Percentiles rank a stretch among this genome's conserved stretches.
Conservation (phyloP, 116 monocot genomes). For the Thalassia testudinum region DNA sequence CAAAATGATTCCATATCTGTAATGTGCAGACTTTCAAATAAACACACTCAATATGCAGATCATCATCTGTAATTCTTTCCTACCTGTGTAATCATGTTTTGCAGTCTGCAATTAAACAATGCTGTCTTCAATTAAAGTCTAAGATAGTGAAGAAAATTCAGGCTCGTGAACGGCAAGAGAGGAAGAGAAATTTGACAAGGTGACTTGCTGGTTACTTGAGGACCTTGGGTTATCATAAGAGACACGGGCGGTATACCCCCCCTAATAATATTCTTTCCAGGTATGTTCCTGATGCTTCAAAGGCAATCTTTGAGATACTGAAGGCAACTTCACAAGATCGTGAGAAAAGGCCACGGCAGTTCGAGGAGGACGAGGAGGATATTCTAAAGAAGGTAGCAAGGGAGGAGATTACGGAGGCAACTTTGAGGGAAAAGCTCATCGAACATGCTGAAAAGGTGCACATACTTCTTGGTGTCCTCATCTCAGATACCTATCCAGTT, state of each 20-base stretch:
- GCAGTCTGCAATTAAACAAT: conserved; percentile 87
- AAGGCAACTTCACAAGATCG: conserved; percentile 27
- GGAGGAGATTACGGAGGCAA: conserved; percentile 59
- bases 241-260: not conserved
- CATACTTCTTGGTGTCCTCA: not conserved
- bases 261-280: conserved; percentile 19
- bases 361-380: conserved; percentile 28
- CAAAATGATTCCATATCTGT: too few species aligned
- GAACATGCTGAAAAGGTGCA: conserved; percentile 87
- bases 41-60: not conserved
- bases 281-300: conserved; percentile 90
- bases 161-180: conserved; percentile 86
- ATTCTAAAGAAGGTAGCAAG: conserved; percentile 54
- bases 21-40: not conserved
- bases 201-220: conserved; percentile 1
- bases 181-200: conserved; percentile 84
- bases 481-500: not conserved
- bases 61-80: not conserved
- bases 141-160: conserved; percentile 97
- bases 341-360: conserved; percentile 16
- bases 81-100: not conserved
- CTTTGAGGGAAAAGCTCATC: conserved; percentile 61
- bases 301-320: conserved; percentile 67
- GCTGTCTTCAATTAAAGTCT: conserved; percentile 86
- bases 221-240: not conserved